Base-by-base conservation (phyloP, 768 basidiomycete species). In the Boletus rubescentipes region DNA sequence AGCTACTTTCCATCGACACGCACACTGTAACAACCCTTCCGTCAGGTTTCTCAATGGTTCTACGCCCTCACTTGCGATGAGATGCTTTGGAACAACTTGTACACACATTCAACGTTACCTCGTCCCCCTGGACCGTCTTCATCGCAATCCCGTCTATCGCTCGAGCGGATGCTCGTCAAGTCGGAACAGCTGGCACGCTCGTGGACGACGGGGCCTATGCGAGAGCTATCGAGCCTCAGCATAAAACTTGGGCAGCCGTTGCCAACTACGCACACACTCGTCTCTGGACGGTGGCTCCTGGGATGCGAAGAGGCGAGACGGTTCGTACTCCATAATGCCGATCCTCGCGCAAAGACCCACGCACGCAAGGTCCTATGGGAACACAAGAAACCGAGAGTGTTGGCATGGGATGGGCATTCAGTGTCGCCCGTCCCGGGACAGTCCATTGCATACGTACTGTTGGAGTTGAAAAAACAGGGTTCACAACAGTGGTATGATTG, bases 81-180 rank as follows among this genome's bases (percentile, higher is more conserved):
- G 0, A 0, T 5, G 2, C 41, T 59, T 12, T 51, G 55, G 57
- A 21, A 32, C 12, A 5, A 16, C 2, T 21, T 51, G 36, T 58
- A 57, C 35, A 6, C 8, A 8, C 5, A 21, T 21, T 31, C 42
- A 0, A 6, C 46, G 7, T 53, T 58, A 11, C 46, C 40, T 16
- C 38, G 39, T 12, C 49, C 49, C 8, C 35, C 49, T 12, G 44
- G 43, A 20, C 44, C 57, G 29, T 38, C 10, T 34, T n/a, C 39
- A 0, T 37, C 26, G 8, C 50, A 39, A 26, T 21, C 55, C 4
- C 9, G 0, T 5, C 0, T 5, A 3, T 34, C 6, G 14, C 34
- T 59, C 8, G 46, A 59, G 34, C 50, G 39, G 8, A 20, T 6
- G 3, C 55, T 59, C 11, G 34, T 53, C 8, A 48, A 36, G 30